A percentile compares a stretch with the other conserved stretches of the same genome.
These are phyloP conservation scores for Cytospora piceicola DNA, from an alignment of 2,329 filamentous ascomycete species.

Conservation along the genomic window DNA sequence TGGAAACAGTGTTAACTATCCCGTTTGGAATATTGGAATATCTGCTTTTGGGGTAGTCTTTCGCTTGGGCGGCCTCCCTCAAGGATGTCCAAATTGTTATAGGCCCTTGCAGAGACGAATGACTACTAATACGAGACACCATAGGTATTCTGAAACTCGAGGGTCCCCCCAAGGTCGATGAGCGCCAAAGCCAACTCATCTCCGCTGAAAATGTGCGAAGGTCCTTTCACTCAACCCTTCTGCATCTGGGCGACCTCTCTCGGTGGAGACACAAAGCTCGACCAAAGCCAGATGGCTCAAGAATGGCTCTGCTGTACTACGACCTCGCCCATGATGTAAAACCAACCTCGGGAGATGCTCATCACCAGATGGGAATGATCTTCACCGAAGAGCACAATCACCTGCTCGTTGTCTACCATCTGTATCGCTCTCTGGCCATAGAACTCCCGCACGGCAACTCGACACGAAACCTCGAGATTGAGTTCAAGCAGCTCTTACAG, in stretches of 20 bases:
- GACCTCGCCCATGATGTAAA: conserved; percentile 77
- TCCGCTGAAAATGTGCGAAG: conserved; percentile 62
- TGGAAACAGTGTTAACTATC: neutral
- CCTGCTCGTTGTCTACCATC: conserved; percentile 83
- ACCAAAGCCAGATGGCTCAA: conserved; percentile 75
- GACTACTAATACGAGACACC: neutral
- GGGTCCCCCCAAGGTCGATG: conserved; percentile 45
- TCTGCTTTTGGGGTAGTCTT: neutral
- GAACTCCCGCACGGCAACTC: conserved; percentile 76
- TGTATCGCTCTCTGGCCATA: conserved; percentile 81
- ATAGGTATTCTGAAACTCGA: conserved; percentile 46
- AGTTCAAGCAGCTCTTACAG: conserved; percentile 65
- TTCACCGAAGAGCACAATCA: conserved; percentile 78
- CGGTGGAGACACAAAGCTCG: conserved; percentile 80
- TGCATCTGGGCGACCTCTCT: conserved; percentile 87
- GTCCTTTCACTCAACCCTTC: conserved; percentile 81
- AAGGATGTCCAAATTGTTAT: neutral
- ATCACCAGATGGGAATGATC: conserved; percentile 91
- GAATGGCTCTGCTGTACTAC: conserved; percentile 83
- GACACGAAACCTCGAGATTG: conserved; percentile 74
- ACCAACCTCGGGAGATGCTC: conserved; percentile 77
- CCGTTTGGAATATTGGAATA: neutral
- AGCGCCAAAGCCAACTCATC: conserved; percentile 53
- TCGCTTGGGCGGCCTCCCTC: neutral
- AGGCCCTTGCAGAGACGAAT: neutral